Percentiles rank a stretch among this genome's conserved stretches.
Evolutionary conservation across 2,329 filamentous ascomycete species (phyloP).

Genomic region (Chrysosporium keratinophilum): DNA sequence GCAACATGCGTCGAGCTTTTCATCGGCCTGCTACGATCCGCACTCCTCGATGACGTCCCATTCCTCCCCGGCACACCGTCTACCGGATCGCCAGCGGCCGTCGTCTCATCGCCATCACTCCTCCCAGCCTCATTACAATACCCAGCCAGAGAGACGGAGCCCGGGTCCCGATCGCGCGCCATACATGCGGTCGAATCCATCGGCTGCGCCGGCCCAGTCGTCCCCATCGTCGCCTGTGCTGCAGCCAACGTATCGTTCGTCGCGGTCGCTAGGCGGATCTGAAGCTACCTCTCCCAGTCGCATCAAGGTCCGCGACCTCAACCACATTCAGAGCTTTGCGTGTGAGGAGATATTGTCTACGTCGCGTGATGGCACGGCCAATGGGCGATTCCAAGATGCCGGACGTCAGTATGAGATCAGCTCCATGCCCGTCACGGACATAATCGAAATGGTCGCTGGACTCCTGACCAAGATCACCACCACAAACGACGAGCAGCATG

Average conservation of each 20-base stretch:
- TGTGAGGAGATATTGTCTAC: constrained; percentile 56
- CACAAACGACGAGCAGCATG: constrained; percentile 89
- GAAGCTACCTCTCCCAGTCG: constrained; percentile 43
- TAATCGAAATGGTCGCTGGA: constrained; percentile 98
- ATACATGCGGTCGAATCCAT: background rate
- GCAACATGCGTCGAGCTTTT: constrained; percentile 7
- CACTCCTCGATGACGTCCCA: constrained; percentile 43
- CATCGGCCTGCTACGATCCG: constrained; percentile 7
- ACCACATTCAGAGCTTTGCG: constrained; percentile 82
- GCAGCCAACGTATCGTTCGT: constrained; percentile 37
- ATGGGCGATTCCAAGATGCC: constrained; percentile 34
- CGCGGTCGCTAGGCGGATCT: constrained; percentile 35
- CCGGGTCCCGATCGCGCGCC: constrained; percentile 2
- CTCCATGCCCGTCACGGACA: constrained; percentile 90
- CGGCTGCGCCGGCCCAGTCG: background rate
- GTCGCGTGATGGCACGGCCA: constrained; percentile 18
- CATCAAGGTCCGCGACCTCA: constrained; percentile 77
- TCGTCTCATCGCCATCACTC: constrained; percentile 12
- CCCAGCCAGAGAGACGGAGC: background rate
- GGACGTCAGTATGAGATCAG: constrained; percentile 79
- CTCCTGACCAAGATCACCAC: constrained; percentile 94
- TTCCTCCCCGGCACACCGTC: constrained; percentile 23
- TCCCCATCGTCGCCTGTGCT: constrained; percentile 38
- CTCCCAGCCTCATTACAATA: background rate
- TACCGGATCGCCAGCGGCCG: constrained; percentile 14